Base-by-base conservation (phyloP, 2,329 filamentous ascomycete species). In the Akanthomyces muscarius region DNA sequence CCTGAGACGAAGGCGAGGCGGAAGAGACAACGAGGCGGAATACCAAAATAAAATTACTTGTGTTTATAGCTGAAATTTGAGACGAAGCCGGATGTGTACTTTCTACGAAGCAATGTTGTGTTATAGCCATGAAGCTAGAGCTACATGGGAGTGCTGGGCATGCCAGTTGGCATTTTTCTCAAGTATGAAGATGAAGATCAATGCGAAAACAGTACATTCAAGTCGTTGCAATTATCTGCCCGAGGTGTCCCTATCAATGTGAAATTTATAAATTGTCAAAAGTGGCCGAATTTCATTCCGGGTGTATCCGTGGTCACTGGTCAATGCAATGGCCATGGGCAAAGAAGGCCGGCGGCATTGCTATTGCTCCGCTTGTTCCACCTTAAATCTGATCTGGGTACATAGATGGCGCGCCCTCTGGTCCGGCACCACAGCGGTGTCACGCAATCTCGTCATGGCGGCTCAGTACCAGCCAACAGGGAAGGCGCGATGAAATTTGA, bases 11-110 rank as follows among this genome's bases (percentile, higher is more conserved):
- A 23, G 44, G 44, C 16, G 41, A 28, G 23, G 47, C 1, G n/a
- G 14, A 52, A 13, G 47, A 47, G 30, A 28, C 41, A 36, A 47
- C 18, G 51, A 53, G 21, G 44, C 30, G 33, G 36, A 63, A 65
- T 52, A 63, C 52, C 55, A 63, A 63, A 48, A 48, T 38, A 28
- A 41, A 54, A 54, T 54, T 61, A 48, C 38, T 55, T 38, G 59
- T 41, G 59, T 48, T 61, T 36, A 38, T 48, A 61, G 59, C 59
- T 61, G 41, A 54, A 41, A 55, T 54, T 61, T 61, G 41, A 61
- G 50, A 61, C 53, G 58, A 61, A 51, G 50, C 50, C 58, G 38
- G 50, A 47, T 41, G 59, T 54, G 59, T 54, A 61, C 30, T 61
- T 61, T 61, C 42, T 28, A 54, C 59, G 51, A 54, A n/a, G 59